Base-by-base conservation (phyloP, 106 monocot genomes). In the Dactylorhiza incarnata region DNA sequence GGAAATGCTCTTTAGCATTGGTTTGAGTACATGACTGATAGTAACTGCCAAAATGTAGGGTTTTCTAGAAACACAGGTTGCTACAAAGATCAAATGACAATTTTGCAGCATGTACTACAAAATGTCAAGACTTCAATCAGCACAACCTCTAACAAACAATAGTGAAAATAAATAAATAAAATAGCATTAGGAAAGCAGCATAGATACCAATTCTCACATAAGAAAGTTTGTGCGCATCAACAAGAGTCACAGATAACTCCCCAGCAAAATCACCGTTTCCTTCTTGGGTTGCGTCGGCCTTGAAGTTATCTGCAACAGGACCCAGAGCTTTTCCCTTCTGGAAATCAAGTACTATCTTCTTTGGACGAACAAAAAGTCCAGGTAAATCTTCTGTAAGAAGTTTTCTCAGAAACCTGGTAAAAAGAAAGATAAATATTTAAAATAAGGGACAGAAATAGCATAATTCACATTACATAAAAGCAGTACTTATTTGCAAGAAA, bases 151-250 rank as follows among this genome's bases (percentile, higher is more conserved):
- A 15, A 69, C 44, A 43, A 69, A 17, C 44, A 17, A 1, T 1
- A 44, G 9, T 45, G 45, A n/a, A 69, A n/a, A 69, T 46, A 46
- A 13, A 63, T 63, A 10, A 68, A 46, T 12, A 69, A 46, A 69
- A 17, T 17, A 80, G 49, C 19, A 68, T 74, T 68, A 48, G 55
- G 49, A 83, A 75, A 51, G 14, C 8, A 54, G 51, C 68, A 16
- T 12, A 24, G 19, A 66, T 87, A 90, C 90, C 90, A 85, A 90
- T 83, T 63, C 83, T 72, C 73, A 82, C 56, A 81, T 83, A 85
- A 79, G 85, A 37, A 88, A 91, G 91, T 80, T 91, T 91, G 23
- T 83, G 80, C 43, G 91, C 91, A 91, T 91, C 91, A 77, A 91
- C 91, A 23, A 91, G 49, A 66, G 91, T 91, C 47, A 88, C 87